Conservation (phyloP, 768 basidiomycete genomes). For the Pleurotus eryngii region DNA sequence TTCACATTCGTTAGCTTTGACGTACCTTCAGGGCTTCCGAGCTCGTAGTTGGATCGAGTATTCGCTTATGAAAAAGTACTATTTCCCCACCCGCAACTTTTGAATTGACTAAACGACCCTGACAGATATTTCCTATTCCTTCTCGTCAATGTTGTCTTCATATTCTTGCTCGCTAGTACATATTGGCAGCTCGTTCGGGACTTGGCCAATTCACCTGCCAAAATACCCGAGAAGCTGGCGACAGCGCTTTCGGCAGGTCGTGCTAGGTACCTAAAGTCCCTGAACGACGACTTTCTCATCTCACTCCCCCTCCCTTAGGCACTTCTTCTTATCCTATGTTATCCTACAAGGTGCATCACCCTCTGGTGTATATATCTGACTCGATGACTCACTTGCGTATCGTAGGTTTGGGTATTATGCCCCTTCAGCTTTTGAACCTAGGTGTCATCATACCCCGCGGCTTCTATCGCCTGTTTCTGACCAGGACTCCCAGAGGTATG, state of each 20-base stretch:
- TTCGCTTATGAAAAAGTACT: constrained; percentile 86
- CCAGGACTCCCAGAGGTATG: constrained; percentile 87
- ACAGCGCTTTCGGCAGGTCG: constrained; percentile 73
- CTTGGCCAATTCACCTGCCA: constrained; percentile 88
- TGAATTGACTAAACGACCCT: constrained; percentile 10
- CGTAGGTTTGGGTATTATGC: constrained; percentile 88
- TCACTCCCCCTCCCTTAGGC: constrained; percentile 31
- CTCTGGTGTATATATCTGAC: neutral
- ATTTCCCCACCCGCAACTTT: constrained; percentile 4
- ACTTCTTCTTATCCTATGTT: constrained; percentile 85
- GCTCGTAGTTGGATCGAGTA: constrained; percentile 94
- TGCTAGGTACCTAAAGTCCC: constrained; percentile 49
- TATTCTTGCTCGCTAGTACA: constrained; percentile 88
- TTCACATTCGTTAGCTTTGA: constrained; percentile 40
- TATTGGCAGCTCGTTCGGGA: constrained; percentile 91
- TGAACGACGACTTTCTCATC: neutral
- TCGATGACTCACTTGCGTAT: neutral
- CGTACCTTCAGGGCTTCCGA: constrained; percentile 86
- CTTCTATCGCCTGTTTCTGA: constrained; percentile 71
- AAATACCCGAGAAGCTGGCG: constrained; percentile 92
- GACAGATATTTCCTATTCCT: constrained; percentile 90
- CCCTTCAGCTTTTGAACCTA: constrained; percentile 88
- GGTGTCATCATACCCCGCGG: constrained; percentile 82
- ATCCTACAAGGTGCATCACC: constrained; percentile 65
- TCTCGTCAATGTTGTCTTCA: constrained; percentile 89